Evolutionary conservation across 1,284 basidiomycete genomes (phyloP).

Genomic region (Earliella scabrosa): DNA sequence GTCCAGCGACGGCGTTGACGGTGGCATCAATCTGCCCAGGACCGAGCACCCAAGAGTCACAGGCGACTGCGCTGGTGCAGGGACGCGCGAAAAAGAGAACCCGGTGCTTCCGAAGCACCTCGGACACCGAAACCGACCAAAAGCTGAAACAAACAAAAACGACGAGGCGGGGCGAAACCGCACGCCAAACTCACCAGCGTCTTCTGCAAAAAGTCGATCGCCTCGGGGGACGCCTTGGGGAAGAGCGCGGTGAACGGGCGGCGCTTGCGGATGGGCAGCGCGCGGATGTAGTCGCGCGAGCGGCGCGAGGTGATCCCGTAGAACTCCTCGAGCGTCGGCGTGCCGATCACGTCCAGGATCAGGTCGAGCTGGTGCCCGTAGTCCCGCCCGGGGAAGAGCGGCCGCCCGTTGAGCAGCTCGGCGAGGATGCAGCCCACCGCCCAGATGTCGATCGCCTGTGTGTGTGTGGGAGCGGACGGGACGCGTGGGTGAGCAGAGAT

Average conservation of each 20-base stretch:
- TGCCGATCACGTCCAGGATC: slow-evolving; percentile 88
- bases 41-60: not conserved
- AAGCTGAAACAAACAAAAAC: not conserved
- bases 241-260: slow-evolving; percentile 64
- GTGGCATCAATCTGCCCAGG: not conserved
- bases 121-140: not conserved
- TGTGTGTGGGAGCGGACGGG: slow-evolving; percentile 9
- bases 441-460: slow-evolving; percentile 81
- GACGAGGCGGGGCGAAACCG: not conserved
- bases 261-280: slow-evolving; percentile 73
- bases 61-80: too few relatives aligned
- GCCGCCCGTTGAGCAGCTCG: slow-evolving; percentile 82
- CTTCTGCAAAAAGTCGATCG: slow-evolving; percentile 84
- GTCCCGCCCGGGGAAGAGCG: slow-evolving; percentile 88
- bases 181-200: slow-evolving; percentile 66
- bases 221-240: slow-evolving; percentile 72
- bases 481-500: not conserved
- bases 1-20: too few relatives aligned
- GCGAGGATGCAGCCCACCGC: slow-evolving; percentile 89
- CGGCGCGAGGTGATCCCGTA: slow-evolving; percentile 84
- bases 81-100: too few relatives aligned
- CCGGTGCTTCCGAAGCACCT: too few relatives aligned
- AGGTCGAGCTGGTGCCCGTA: slow-evolving; percentile 87
- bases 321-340: slow-evolving; percentile 87
- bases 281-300: slow-evolving; percentile 85